These are phyloP conservation scores for Polytrichum commune DNA, from an alignment of 225 moss, liverwort and hornwort species.

Conservation along the genomic window DNA sequence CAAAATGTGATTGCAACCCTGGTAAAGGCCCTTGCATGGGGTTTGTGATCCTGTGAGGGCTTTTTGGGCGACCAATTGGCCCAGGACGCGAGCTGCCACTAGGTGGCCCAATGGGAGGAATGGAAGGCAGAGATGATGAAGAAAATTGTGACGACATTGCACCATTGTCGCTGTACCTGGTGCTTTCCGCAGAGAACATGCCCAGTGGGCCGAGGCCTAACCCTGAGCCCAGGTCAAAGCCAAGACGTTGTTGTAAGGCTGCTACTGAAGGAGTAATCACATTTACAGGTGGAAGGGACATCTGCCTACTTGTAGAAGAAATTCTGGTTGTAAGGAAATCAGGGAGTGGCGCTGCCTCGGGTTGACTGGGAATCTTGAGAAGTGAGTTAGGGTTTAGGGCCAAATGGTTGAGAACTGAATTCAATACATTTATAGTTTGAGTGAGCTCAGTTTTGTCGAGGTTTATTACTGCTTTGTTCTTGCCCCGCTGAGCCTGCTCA, in stretches of 20 bases:
- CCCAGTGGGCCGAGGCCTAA: conserved; percentile 54
- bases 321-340: conserved; percentile 37
- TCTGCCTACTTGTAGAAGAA: conserved; percentile 32
- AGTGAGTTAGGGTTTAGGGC: conserved; percentile 30
- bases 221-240: conserved; percentile 51
- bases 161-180: conserved; percentile 33
- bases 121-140: conserved; percentile 21
- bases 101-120: conserved; percentile 47
- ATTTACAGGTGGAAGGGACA: conserved; percentile 44
- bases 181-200: conserved; percentile 42
- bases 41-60: conserved; percentile 35
- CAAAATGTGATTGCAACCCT: conserved; percentile 47
- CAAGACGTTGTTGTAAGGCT: conserved; percentile 52
- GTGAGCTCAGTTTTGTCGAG: conserved; percentile 50
- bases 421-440: conserved; percentile 42
- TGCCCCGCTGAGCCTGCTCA: conserved; percentile 52
- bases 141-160: conserved; percentile 24
- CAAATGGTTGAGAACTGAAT: conserved; percentile 38
- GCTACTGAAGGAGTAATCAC: conserved; percentile 70
- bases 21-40: conserved; percentile 49
- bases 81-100: conserved; percentile 35
- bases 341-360: conserved; percentile 17
- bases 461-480: conserved; percentile 34
- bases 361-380: conserved; percentile 33
- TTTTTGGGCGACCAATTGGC: conserved; percentile 58